Base-by-base conservation (phyloP, 169 alveolate species). In the Cryptosporidium tyzzeri region DNA sequence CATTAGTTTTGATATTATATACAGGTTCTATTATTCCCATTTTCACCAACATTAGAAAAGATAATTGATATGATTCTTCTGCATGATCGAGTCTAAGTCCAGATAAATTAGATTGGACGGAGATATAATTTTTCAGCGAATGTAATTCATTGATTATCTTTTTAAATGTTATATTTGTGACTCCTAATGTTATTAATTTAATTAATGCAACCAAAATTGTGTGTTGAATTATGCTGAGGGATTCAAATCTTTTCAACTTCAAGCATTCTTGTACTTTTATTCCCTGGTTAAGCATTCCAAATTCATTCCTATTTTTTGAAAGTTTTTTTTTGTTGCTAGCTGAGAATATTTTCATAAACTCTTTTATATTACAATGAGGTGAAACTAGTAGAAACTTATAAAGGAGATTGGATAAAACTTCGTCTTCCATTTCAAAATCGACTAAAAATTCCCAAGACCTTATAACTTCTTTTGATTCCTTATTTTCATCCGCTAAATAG, bases 1-100 rank as follows among this genome's bases (percentile, higher is more conserved):
- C 23, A 12, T 37, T 41, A 23, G 21, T 10, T 26, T 80, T 67
- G 4, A 23, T 61, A 53, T 59, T 58, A 4, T 41, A 80, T 45
- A 23, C 44, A 65, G 75, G 80, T 80, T 80, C 89, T 6, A 80
- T 44, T 62, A 80, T 62, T 65, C 89, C 89, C 65, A 61, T 45
- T 59, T 80, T 62, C 9, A 80, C 68, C 70, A 80, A 7, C 55
- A 41, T 61, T 65, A 80, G 18, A 65, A 80, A 80, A 41, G 89
- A 59, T 35, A 31, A n/a, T 62, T 59, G 62, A 45, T 80, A 80
- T 21, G 89, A 39, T 26, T 80, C 75, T 29, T 80, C 89, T 14
- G 89, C 29, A n/a, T 62, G 62, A 4, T 80, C 80, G n/a, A 80
- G 70, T 16, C 44, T 62, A 12, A 80, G 23, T 44, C 80, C 89